Conservation (phyloP, 1,284 basidiomycete genomes). For the Polyporus tsugae region DNA sequence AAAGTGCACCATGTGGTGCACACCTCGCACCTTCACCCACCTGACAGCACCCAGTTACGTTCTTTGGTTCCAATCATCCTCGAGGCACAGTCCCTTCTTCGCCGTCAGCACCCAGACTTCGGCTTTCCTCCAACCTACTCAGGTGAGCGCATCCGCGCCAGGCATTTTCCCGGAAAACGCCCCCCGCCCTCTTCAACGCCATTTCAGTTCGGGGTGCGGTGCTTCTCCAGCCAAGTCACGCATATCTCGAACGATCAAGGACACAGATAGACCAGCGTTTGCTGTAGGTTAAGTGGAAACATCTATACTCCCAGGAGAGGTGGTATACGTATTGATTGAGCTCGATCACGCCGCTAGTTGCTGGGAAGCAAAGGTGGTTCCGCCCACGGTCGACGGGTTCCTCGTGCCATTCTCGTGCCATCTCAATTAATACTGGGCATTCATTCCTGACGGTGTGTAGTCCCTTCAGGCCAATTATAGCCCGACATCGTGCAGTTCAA, state of each 20-base stretch:
- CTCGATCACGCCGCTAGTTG: not conserved
- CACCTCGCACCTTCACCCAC: constrained; percentile 14
- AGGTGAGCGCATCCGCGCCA: not conserved
- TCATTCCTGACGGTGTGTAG: not conserved
- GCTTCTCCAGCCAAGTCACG: not conserved
- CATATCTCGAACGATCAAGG: not conserved
- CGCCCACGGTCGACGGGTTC: not conserved
- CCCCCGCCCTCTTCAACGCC: not conserved
- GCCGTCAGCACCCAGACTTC: not conserved
- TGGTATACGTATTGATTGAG: too few species aligned
- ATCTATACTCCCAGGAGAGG: not conserved
- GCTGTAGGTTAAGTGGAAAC: too few species aligned
- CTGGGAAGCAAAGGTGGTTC: not conserved
- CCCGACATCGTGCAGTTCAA: not conserved
- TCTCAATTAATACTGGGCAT: not conserved
- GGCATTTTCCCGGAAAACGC: not conserved
- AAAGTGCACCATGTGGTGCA: constrained; percentile 20
- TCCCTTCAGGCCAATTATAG: not conserved
- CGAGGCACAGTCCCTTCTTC: constrained; percentile 16
- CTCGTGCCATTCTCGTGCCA: not conserved
- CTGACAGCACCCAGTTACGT: not conserved
- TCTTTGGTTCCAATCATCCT: constrained; percentile 25
- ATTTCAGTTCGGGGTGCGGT: not conserved
- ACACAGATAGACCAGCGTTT: not conserved
- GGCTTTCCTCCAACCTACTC: not conserved